Evolutionary conservation across 495 filamentous ascomycete species (phyloP), one percentile per base, ranked within the genome.

Genomic region (Aspergillus avenaceus): DNA sequence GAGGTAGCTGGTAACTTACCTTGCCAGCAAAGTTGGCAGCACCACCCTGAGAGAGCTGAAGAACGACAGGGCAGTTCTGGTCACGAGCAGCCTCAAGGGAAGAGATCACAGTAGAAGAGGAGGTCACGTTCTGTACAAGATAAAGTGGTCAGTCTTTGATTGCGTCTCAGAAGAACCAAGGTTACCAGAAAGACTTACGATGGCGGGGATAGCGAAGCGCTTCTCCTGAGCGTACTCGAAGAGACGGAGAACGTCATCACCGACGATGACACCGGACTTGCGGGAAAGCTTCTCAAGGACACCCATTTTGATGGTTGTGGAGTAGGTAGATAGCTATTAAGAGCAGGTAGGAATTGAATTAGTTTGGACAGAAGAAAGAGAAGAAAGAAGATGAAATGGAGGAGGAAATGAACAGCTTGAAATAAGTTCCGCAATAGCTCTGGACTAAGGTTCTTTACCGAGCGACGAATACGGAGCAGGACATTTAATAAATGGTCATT

Each of bases 21-120:
- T 96, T 96, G 70, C 91, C 92, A 61, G 85, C 85, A 68, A 96
- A 97, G 83, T 86, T 96, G 56, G 90, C 91, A 29, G 91, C 86
- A 71, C 93, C 93, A 62, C 93, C 92, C 73, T 97, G 88, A 60
- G 88, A 92, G 58, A 89, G 74, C 75, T 97, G 91, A 50, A 96
- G 82, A 66, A 96, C 86, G 72, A 97, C 83, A 43, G 92, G 91
- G 41, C 87, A 79, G 62, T 90, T 92, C 59, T 81, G 71, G 65
- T 97, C 93, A 52, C 90, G 83, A 50, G 93, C 93, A 57, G 95
- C 95, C 75, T 99, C 93, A 46, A 97, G 87, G 18, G 86, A 74
- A 58, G 90, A 84, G 53, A 96, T 84, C 41, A 86, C 90, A 42
- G 91, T 95, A 54, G 87, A 93, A 44, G 86, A 91, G 41, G 89